These are phyloP conservation scores for Linum tenue DNA, from an alignment of 345 rosid species.

Conservation along the genomic window DNA sequence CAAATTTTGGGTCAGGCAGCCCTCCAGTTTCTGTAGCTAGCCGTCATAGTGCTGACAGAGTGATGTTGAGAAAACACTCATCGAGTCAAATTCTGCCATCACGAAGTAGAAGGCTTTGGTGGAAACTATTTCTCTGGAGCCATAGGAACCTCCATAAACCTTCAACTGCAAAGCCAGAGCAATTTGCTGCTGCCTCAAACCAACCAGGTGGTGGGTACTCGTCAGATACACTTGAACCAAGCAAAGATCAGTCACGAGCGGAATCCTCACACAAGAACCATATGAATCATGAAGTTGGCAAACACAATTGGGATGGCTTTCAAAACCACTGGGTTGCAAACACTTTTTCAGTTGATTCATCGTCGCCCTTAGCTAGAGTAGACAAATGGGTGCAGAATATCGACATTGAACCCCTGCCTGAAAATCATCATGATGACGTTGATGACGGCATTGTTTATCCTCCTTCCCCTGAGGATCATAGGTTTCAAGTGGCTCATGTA, in stretches of 20 bases:
- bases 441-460: constrained; percentile 32
- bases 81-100: constrained; percentile 91
- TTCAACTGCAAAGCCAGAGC: constrained; percentile 28
- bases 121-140: constrained; percentile 94
- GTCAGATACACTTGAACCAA: constrained; percentile 67
- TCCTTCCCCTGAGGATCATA: constrained; percentile 44
- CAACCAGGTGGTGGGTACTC: constrained; percentile 75
- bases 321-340: constrained; percentile 65
- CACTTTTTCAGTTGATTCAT: constrained; percentile 50
- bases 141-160: constrained; percentile 69
- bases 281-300: constrained; percentile 8
- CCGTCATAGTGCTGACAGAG: constrained; percentile 69
- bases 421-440: neutral
- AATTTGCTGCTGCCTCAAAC: constrained; percentile 24
- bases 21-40: constrained; percentile 41
- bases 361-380: constrained; percentile 52
- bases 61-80: constrained; percentile 85
- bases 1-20: constrained; percentile 19
- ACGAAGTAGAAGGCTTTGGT: constrained; percentile 66
- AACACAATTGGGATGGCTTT: constrained; percentile 33
- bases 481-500: constrained; percentile 36
- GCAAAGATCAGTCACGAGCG: constrained; percentile 31
- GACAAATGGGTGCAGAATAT: constrained; percentile 79
- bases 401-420: constrained; percentile 23
- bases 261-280: constrained; percentile 27